phyloP scores from a whole-genome alignment of 1,284 basidiomycete genomes.

The Lignosus rhinocerotis region DNA sequence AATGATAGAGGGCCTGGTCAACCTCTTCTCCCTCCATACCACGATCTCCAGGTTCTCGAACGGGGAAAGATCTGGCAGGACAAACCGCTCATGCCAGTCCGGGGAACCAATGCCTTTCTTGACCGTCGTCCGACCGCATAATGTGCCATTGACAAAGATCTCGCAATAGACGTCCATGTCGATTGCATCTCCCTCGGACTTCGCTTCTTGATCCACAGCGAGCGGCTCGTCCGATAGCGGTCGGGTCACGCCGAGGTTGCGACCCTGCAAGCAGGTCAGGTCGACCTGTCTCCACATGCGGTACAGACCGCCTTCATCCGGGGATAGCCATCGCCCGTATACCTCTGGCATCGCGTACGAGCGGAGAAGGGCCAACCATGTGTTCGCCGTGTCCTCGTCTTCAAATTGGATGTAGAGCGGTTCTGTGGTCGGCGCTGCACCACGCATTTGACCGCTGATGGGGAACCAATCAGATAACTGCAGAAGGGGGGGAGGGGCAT shows the following conservation, averaged over 20 bases:
- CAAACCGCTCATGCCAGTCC: conserved; percentile 79
- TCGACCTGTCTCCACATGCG: conserved; percentile 84
- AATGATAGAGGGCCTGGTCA: conserved; percentile 52
- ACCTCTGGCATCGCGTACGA: conserved; percentile 78
- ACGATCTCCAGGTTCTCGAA: conserved; percentile 66
- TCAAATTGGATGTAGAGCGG: conserved; percentile 71
- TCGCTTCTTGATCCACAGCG: conserved; percentile 13
- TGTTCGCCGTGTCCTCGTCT: conserved; percentile 57
- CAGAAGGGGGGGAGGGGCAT: conserved; percentile 1
- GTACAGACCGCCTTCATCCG: conserved; percentile 72
- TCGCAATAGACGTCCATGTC: conserved; percentile 74
- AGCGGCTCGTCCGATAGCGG: conserved; percentile 24
- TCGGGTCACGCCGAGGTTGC: conserved; percentile 54
- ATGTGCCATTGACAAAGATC: conserved; percentile 59
- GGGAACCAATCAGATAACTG: not conserved
- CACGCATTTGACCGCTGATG: conserved; percentile 61
- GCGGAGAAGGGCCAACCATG: conserved; percentile 74
- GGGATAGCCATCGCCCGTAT: conserved; percentile 60
- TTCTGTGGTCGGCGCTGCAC: conserved; percentile 52
- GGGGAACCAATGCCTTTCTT: conserved; percentile 64
- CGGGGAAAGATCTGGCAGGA: conserved; percentile 70
- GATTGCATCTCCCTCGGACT: conserved; percentile 48
- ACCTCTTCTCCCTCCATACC: conserved; percentile 67
- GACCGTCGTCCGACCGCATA: conserved; percentile 71
- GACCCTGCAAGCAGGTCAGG: conserved; percentile 66